Evolutionary conservation across 176 grass and related monocot species (phyloP).

Genomic region (Lolium perenne): DNA sequence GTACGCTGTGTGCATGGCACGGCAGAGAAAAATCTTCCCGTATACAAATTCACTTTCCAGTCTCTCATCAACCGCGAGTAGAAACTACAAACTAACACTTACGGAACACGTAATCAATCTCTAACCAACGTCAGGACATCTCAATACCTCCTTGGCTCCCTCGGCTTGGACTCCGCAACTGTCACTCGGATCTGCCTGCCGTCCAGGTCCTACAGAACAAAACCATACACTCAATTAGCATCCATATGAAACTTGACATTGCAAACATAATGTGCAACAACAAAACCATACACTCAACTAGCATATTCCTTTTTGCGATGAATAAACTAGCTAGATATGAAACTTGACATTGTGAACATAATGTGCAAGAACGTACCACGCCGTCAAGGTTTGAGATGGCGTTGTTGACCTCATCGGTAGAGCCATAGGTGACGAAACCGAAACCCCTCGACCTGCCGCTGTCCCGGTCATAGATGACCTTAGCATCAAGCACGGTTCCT

Average conservation of each 20-base stretch:
- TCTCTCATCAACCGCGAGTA: slow-evolving; percentile 33
- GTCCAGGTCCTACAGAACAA: slow-evolving; percentile 70
- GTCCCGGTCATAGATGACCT: slow-evolving; percentile 86
- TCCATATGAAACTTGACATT: background rate
- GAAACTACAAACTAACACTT: slow-evolving; percentile 43
- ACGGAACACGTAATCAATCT: slow-evolving; percentile 16
- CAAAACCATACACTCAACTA: slow-evolving; percentile 21
- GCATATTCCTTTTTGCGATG: no score
- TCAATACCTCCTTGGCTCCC: slow-evolving; percentile 62
- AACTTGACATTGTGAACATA: background rate
- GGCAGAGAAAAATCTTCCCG: slow-evolving; percentile 25
- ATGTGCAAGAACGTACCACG: slow-evolving; percentile 56
- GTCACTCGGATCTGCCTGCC: slow-evolving; percentile 88
- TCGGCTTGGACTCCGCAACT: slow-evolving; percentile 79
- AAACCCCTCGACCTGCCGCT: slow-evolving; percentile 94
- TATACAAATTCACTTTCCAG: slow-evolving; percentile 37
- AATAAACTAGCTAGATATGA: background rate
- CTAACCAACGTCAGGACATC: slow-evolving; percentile 18
- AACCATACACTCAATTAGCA: background rate
- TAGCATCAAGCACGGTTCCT: slow-evolving; percentile 78
- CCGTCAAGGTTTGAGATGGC: slow-evolving; percentile 87
- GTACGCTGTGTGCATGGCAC: slow-evolving; percentile 15
- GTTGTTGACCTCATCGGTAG: slow-evolving; percentile 64
- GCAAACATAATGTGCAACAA: background rate
- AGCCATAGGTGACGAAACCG: slow-evolving; percentile 86